These are phyloP conservation scores for Strobilomyces dryophilus DNA, from an alignment of 768 basidiomycete genomes.

Conservation along the genomic window DNA sequence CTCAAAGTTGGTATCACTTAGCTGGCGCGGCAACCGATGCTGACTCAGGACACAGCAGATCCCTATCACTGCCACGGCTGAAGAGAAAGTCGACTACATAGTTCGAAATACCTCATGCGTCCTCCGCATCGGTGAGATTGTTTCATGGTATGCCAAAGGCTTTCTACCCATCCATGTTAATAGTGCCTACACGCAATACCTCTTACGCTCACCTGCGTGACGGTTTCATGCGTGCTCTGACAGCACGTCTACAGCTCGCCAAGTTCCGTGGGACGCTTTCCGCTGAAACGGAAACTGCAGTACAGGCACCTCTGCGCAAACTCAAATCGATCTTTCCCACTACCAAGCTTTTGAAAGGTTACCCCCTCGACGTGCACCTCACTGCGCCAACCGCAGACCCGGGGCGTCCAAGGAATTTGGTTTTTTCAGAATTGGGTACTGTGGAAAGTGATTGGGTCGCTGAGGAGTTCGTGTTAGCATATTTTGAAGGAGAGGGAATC, in stretches of 20 bases:
- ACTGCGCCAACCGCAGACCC: slow-evolving; percentile 46
- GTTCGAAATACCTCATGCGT: slow-evolving; percentile 65
- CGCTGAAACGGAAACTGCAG: slow-evolving; percentile 51
- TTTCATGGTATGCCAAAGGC: neutral
- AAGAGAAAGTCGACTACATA: slow-evolving; percentile 70
- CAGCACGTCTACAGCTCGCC: slow-evolving; percentile 51
- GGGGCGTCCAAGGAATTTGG: slow-evolving; percentile 47
- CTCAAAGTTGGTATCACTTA: slow-evolving; percentile 43
- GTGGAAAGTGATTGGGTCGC: slow-evolving; percentile 75
- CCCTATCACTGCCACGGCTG: slow-evolving; percentile 48
- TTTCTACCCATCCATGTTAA: neutral
- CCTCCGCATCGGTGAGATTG: slow-evolving; percentile 61
- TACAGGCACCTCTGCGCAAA: slow-evolving; percentile 62
- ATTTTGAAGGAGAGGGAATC: slow-evolving; percentile 66
- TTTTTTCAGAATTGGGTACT: slow-evolving; percentile 69
- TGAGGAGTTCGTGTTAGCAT: slow-evolving; percentile 66
- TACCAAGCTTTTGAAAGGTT: slow-evolving; percentile 60
- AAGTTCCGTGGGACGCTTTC: slow-evolving; percentile 51
- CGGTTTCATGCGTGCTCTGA: slow-evolving; percentile 74
- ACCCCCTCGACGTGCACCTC: slow-evolving; percentile 66
- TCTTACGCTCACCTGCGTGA: slow-evolving; percentile 78
- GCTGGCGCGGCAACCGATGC: neutral
- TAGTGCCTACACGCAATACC: slow-evolving; percentile 79
- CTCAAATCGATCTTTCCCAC: slow-evolving; percentile 77
- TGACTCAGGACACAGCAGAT: slow-evolving; percentile 38